Percentiles rank a stretch among this genome's conserved stretches.
These are phyloP conservation scores for Euphorbia lathyris DNA, from an alignment of 345 rosid species.

Conservation along the genomic window DNA sequence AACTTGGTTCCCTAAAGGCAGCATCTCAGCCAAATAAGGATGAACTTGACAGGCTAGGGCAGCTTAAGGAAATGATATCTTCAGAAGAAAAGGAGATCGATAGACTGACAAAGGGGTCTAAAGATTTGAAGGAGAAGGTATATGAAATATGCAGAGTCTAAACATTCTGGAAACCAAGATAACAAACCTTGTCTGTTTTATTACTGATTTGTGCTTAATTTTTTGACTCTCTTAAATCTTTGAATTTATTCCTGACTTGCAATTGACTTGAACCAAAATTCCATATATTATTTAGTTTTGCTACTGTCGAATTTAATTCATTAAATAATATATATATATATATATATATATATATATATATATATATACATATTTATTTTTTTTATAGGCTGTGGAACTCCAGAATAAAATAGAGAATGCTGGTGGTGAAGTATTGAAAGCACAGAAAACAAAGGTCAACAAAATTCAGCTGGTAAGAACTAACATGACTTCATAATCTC, in stretches of 20 bases:
- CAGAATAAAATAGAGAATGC: constrained; percentile 88
- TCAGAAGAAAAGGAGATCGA: constrained; percentile 72
- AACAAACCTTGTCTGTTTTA: not conserved
- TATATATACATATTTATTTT: not conserved
- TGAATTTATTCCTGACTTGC: not conserved
- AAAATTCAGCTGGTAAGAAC: constrained; percentile 81
- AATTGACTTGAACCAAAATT: constrained; percentile 5
- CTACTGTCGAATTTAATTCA: too few relatives aligned
- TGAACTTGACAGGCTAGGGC: constrained; percentile 60
- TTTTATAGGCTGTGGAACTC: constrained; percentile 67
- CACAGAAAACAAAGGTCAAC: constrained; percentile 75
- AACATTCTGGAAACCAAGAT: constrained; percentile 5
- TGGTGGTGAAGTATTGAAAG: constrained; percentile 76
- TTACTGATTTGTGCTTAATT: constrained; percentile 5
- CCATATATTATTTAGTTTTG: not conserved
- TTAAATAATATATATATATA: too few relatives aligned
- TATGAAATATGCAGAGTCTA: too few relatives aligned
- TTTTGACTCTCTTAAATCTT: constrained; percentile 4
- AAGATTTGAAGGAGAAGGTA: constrained; percentile 75
- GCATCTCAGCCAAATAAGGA: constrained; percentile 75
- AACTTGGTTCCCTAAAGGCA: constrained; percentile 71
- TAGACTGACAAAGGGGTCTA: constrained; percentile 61
- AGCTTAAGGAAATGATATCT: constrained; percentile 54
- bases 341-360: too few relatives aligned
- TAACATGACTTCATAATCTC: constrained; percentile 6